These are phyloP conservation scores for Begonia masoniana DNA, from an alignment of 306 rosid genomes.

Conservation along the genomic window DNA sequence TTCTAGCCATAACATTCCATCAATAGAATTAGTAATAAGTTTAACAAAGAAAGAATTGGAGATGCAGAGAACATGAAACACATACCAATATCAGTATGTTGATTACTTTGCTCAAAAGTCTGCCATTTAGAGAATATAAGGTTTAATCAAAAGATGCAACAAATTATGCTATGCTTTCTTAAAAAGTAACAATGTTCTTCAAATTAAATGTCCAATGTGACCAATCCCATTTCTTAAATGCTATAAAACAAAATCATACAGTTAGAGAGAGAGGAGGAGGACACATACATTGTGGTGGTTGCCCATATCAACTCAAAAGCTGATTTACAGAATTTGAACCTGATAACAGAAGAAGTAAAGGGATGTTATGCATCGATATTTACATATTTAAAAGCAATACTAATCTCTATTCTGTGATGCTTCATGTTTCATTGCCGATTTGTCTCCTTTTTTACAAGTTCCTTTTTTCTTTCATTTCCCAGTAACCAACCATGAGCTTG, in stretches of 20 bases:
- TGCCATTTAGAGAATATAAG: conserved; percentile 1
- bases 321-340: neutral
- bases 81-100: conserved; percentile 31
- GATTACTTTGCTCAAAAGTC: conserved; percentile 8
- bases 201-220: neutral
- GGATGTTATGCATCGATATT: too few relatives aligned
- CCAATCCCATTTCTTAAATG: neutral
- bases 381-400: too few relatives aligned
- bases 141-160: neutral
- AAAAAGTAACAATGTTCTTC: too few relatives aligned
- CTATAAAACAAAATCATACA: too few relatives aligned
- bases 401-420: too few relatives aligned
- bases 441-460: too few relatives aligned
- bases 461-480: too few relatives aligned
- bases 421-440: too few relatives aligned
- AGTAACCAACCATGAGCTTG: too few relatives aligned
- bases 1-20: neutral
- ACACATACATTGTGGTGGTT: conserved; percentile 12
- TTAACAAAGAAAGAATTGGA: neutral
- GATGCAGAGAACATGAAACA: neutral
- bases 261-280: conserved; percentile 2
- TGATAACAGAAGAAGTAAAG: neutral
- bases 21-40: neutral
- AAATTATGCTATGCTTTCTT: too few relatives aligned
- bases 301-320: conserved; percentile 23